These are phyloP conservation scores for Krasilnikovozyma curviuscula DNA, from an alignment of 768 basidiomycete genomes.

Conservation along the genomic window DNA sequence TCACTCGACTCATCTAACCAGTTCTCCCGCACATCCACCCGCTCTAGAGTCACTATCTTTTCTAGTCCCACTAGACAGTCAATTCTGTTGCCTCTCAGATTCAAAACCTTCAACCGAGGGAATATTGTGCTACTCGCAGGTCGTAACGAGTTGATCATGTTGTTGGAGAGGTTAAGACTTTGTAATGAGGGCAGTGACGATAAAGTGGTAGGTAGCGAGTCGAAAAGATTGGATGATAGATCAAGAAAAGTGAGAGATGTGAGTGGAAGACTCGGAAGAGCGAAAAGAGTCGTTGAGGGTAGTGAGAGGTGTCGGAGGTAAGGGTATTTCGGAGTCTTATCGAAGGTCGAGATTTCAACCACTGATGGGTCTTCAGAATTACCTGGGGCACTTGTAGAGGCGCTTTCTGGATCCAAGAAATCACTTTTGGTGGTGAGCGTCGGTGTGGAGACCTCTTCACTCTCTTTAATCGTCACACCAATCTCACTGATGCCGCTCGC, in stretches of 20 bases:
- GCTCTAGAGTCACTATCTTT: conserved; percentile 61
- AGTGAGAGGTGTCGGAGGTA: conserved; percentile 48
- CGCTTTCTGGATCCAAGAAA: too few relatives aligned
- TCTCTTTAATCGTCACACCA: neutral
- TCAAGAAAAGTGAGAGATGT: conserved; percentile 75
- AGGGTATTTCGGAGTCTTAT: conserved; percentile 33
- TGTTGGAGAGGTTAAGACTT: conserved; percentile 9
- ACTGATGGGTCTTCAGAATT: neutral
- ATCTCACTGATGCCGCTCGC: conserved; percentile 1
- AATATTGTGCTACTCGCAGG: too few relatives aligned
- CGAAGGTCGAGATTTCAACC: conserved; percentile 53
- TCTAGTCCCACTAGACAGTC: conserved; percentile 92
- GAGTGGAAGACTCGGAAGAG: conserved; percentile 45
- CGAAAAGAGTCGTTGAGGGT: conserved; percentile 75
- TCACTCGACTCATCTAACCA: conserved; percentile 64
- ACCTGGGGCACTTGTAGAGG: too few relatives aligned
- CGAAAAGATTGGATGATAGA: conserved; percentile 93
- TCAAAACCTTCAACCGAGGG: too few relatives aligned
- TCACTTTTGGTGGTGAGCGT: too few relatives aligned
- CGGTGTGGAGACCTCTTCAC: too few relatives aligned
- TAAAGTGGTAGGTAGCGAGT: conserved; percentile 78
- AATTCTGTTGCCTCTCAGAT: conserved; percentile 67
- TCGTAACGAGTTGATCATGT: conserved; percentile 11
- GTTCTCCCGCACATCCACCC: conserved; percentile 66
- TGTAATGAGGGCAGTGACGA: conserved; percentile 33